These are phyloP conservation scores for Ulota crispa DNA, from an alignment of 225 moss, liverwort and hornwort species.

Conservation along the genomic window DNA sequence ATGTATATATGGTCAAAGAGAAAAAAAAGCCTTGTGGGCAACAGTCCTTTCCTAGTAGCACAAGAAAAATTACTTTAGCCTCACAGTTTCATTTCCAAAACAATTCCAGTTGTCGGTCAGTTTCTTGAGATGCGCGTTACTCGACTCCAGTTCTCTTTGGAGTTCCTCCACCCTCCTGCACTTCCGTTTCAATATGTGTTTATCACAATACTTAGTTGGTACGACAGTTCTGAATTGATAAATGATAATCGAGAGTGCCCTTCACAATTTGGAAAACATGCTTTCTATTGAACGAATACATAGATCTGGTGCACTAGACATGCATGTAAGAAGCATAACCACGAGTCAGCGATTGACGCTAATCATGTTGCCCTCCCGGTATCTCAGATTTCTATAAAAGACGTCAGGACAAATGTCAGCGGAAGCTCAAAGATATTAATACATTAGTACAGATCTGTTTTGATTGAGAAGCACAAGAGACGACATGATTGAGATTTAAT, in stretches of 20 bases:
- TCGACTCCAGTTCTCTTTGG: slow-evolving; percentile 33
- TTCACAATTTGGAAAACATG: not conserved
- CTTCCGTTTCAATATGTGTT: not conserved
- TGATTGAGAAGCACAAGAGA: not conserved
- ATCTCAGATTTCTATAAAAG: not conserved
- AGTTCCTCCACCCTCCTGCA: slow-evolving; percentile 47
- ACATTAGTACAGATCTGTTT: not conserved
- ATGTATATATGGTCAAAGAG: not conserved
- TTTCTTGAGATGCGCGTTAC: slow-evolving; percentile 24
- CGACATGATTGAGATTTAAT: not conserved
- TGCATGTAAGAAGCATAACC: not conserved
- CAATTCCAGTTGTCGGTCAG: slow-evolving; percentile 23
- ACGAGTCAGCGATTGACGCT: not conserved
- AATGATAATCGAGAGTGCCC: fast-evolving
- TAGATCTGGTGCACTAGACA: fast-evolving
- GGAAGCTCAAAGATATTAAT: not conserved
- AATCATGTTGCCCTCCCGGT: fast-evolving
- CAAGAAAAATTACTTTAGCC: not conserved
- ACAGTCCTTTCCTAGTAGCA: not conserved
- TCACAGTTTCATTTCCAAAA: slow-evolving; percentile 33
- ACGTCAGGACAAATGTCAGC: not conserved
- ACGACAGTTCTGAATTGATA: fast-evolving
- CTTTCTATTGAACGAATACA: not conserved
- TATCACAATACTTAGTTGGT: not conserved
- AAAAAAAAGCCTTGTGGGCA: fast-evolving